Percentiles rank a stretch among this genome's conserved stretches.
Conservation (phyloP, 2,329 filamentous ascomycete genomes). For the Pseudogymnoascus sp. region DNA sequence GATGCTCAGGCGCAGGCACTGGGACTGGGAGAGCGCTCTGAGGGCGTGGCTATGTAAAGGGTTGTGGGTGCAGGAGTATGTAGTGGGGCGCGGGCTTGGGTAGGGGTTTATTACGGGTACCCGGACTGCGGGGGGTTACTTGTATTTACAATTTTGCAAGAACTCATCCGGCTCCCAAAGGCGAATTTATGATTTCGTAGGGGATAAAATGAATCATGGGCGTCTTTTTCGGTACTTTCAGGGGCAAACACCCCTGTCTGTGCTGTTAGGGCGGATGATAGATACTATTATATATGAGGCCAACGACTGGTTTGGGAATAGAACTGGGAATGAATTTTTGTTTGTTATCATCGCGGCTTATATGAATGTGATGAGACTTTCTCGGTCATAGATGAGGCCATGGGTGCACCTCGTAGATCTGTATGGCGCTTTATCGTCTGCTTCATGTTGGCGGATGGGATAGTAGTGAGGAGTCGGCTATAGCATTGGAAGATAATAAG, state of each 20-base stretch:
- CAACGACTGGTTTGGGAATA: conserved; percentile 8
- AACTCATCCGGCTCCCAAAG: background rate
- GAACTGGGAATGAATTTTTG: conserved; percentile 1
- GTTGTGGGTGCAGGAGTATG: background rate
- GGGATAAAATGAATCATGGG: conserved; percentile 7
- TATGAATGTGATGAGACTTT: background rate
- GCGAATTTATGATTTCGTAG: conserved; percentile 6
- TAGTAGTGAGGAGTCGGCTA: background rate
- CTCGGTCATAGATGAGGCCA: too few species aligned
- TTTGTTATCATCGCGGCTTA: background rate
- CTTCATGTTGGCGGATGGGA: background rate
- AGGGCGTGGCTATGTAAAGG: background rate
- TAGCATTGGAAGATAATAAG: background rate
- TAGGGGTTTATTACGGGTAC: background rate
- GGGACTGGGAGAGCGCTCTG: background rate
- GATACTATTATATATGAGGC: conserved; percentile 7
- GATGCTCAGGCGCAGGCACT: background rate
- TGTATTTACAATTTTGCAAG: background rate
- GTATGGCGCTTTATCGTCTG: background rate
- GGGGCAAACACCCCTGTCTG: background rate
- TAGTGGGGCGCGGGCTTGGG: background rate
- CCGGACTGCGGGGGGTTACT: background rate
- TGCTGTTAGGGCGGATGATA: background rate
- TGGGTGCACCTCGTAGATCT: background rate
- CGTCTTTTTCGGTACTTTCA: background rate